These are phyloP conservation scores for Didymella exigua DNA, from an alignment of 2,329 filamentous ascomycete genomes.

Conservation along the genomic window DNA sequence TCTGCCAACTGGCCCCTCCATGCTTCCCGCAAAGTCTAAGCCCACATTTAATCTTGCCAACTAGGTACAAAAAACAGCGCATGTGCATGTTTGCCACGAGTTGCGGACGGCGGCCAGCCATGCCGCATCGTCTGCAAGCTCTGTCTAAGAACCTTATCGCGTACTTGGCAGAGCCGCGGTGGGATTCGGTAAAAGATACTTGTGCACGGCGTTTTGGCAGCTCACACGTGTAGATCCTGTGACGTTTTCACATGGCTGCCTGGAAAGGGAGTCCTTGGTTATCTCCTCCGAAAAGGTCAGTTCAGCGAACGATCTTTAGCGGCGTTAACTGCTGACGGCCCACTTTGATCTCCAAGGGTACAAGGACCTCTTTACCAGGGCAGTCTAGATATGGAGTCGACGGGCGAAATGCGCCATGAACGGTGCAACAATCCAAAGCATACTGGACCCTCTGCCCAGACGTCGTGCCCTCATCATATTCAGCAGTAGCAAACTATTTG, in stretches of 20 bases:
- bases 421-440: neutral
- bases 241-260: neutral
- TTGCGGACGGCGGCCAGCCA: slow-evolving; percentile 7
- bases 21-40: neutral
- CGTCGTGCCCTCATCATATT: neutral
- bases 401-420: neutral
- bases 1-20: slow-evolving; percentile 8
- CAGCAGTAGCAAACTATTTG: neutral
- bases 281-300: neutral
- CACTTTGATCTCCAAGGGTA: neutral
- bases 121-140: slow-evolving; percentile 4
- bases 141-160: slow-evolving; percentile 11
- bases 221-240: neutral
- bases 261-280: neutral
- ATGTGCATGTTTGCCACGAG: slow-evolving; percentile 9
- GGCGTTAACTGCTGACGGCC: neutral
- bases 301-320: neutral
- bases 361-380: neutral
- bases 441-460: neutral
- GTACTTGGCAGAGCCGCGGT: slow-evolving; percentile 1
- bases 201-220: neutral
- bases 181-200: neutral
- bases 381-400: neutral
- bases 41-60: slow-evolving; percentile 1
- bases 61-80: neutral